Evolutionary conservation across 345 rosid species (phyloP).

Genomic region (Murraya paniculata): DNA sequence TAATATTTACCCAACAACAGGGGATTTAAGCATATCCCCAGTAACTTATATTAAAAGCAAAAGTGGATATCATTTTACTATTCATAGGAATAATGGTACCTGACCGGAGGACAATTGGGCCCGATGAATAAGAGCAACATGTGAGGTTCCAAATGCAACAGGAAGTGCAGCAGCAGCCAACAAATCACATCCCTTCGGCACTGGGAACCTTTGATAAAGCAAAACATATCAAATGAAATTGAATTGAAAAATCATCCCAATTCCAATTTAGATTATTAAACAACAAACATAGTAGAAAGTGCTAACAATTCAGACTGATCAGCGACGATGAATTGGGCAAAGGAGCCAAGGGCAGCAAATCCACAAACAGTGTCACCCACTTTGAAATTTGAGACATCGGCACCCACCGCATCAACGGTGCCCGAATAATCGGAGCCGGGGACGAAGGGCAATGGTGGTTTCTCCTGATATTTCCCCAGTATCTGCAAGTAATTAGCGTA

Average conservation of each 20-base stretch:
- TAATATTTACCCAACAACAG: neutral
- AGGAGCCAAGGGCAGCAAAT: conserved; percentile 60
- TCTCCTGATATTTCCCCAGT: conserved; percentile 85
- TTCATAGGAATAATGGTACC: conserved; percentile 27
- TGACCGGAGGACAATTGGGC: conserved; percentile 68
- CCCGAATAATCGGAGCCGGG: conserved; percentile 97
- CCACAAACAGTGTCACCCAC: conserved; percentile 86
- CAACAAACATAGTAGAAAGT: neutral
- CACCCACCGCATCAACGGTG: conserved; percentile 57
- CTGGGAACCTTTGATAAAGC: conserved; percentile 41
- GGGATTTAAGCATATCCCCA: neutral
- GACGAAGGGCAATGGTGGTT: conserved; percentile 74
- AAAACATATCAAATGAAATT: neutral
- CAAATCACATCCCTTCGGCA: conserved; percentile 82
- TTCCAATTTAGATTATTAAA: neutral
- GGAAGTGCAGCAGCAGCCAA: conserved; percentile 86
- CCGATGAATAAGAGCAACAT: conserved; percentile 87
- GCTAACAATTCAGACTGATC: conserved; percentile 62
- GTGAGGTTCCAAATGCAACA: conserved; percentile 93
- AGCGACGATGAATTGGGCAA: conserved; percentile 77
- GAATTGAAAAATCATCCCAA: neutral
- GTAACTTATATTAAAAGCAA: neutral
- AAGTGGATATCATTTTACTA: neutral
- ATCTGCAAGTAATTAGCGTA: conserved; percentile 92
- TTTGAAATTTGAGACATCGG: conserved; percentile 56